phyloP scores from a whole-genome alignment of 208 protist genomes.

The Entamoeba invadens region DNA sequence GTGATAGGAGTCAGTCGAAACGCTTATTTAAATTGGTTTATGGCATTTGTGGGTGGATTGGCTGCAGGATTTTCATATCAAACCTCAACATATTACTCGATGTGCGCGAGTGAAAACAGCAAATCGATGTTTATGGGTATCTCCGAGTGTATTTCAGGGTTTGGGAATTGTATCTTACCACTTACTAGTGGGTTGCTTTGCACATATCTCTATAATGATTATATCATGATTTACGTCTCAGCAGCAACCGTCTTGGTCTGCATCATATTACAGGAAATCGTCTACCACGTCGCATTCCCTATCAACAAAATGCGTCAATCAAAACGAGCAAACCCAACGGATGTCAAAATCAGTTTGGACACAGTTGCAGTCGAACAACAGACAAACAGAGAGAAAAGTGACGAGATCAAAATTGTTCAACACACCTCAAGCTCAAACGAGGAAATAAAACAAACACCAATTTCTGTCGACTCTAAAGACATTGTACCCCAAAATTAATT shows the following conservation, averaged over 20 bases:
- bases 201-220: background rate
- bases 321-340: background rate
- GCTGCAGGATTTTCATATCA: background rate
- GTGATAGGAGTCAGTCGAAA: background rate
- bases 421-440: too few relatives aligned
- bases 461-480: too few relatives aligned
- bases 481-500: too few relatives aligned
- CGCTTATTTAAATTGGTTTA: background rate
- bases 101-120: background rate
- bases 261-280: background rate
- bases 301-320: background rate
- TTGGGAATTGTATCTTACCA: background rate
- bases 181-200: background rate
- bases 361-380: too few relatives aligned
- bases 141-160: background rate
- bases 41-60: background rate
- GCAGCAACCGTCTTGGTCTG: background rate
- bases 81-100: background rate
- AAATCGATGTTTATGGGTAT: background rate
- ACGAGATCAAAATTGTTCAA: too few relatives aligned
- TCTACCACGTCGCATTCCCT: background rate
- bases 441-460: too few relatives aligned
- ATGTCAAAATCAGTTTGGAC: too few relatives aligned
- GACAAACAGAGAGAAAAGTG: too few relatives aligned
- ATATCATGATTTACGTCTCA: background rate